phyloP scores from a whole-genome alignment of 169 alveolate species.

The Eimeria falciformis region DNA sequence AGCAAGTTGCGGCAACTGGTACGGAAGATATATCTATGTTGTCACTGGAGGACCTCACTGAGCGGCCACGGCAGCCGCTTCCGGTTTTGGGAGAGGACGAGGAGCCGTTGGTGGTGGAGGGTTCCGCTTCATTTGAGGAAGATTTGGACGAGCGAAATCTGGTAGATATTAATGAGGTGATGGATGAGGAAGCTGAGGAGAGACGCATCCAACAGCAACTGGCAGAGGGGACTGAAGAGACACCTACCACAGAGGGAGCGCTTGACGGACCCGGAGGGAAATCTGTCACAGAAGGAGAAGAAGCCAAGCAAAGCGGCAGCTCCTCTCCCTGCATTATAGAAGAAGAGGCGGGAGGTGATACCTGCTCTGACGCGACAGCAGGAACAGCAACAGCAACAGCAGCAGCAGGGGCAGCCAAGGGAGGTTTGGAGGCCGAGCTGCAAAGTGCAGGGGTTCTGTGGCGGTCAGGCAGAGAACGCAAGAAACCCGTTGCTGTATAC shows the following conservation, averaged over 20 bases:
- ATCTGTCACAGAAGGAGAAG: neutral
- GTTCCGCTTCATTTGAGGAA: conserved; percentile 70
- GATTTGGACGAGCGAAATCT: conserved; percentile 79
- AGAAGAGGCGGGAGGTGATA: conserved; percentile 7
- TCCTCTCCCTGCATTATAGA: conserved; percentile 35
- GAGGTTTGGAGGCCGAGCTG: conserved; percentile 74
- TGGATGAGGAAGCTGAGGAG: conserved; percentile 82
- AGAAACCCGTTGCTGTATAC: conserved; percentile 75
- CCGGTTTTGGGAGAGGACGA: conserved; percentile 67
- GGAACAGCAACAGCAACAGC: conserved; percentile 1
- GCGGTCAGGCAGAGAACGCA: conserved; percentile 77
- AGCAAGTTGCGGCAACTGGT: conserved; percentile 78
- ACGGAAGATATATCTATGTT: conserved; percentile 56
- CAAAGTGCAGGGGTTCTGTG: conserved; percentile 76
- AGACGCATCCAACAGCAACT: conserved; percentile 51
- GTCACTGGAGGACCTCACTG: conserved; percentile 61
- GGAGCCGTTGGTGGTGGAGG: conserved; percentile 62
- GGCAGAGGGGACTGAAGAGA: conserved; percentile 56
- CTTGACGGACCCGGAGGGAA: conserved; percentile 8
- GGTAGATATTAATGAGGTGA: conserved; percentile 84
- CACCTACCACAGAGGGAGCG: conserved; percentile 17
- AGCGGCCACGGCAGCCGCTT: conserved; percentile 71
- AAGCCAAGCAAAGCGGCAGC: conserved; percentile 26
- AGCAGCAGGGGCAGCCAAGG: conserved; percentile 7
- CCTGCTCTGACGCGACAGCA: neutral